These are phyloP conservation scores for Colletotrichum sp. DNA, from an alignment of 2,329 filamentous ascomycete species.

Conservation along the genomic window DNA sequence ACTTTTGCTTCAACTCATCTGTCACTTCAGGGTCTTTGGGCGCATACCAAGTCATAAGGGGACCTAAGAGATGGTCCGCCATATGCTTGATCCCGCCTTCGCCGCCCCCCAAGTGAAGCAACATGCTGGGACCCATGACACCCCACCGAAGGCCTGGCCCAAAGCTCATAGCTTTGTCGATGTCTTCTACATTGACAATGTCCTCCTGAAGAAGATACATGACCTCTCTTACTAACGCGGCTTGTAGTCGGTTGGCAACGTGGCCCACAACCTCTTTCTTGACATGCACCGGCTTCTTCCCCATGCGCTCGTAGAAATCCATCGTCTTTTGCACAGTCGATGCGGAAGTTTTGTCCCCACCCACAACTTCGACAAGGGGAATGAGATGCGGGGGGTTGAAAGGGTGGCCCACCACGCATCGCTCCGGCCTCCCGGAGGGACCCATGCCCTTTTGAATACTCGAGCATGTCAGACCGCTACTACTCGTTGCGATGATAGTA, in stretches of 20 bases:
- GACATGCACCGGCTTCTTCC: conserved; percentile 44
- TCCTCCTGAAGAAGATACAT: conserved; percentile 8
- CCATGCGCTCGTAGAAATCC: conserved; percentile 42
- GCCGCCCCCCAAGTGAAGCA: conserved; percentile 23
- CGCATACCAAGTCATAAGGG: conserved; percentile 16
- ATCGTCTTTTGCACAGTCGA: conserved; percentile 31
- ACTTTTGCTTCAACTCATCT: conserved; percentile 4
- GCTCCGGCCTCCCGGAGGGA: conserved; percentile 25
- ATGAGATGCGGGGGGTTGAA: conserved; percentile 55
- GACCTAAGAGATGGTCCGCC: conserved; percentile 17
- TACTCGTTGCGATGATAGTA: conserved; percentile 40
- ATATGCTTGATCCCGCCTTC: conserved; percentile 23
- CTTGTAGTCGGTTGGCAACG: conserved; percentile 49
- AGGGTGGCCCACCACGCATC: conserved; percentile 49
- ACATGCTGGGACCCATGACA: conserved; percentile 19
- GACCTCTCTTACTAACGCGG: conserved; percentile 3
- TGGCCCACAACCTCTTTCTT: conserved; percentile 46
- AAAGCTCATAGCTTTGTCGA: conserved; percentile 12
- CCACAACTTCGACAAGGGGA: conserved; percentile 51
- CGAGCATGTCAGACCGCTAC: conserved; percentile 32
- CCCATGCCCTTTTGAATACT: conserved; percentile 31
- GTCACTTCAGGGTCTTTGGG: conserved; percentile 1
- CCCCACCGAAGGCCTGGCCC: conserved; percentile 25
- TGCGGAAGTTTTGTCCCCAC: conserved; percentile 32
- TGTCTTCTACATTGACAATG: conserved; percentile 1